These are phyloP conservation scores for Handroanthus guayacan DNA, from an alignment of 257 asterid genomes.

Conservation along the genomic window DNA sequence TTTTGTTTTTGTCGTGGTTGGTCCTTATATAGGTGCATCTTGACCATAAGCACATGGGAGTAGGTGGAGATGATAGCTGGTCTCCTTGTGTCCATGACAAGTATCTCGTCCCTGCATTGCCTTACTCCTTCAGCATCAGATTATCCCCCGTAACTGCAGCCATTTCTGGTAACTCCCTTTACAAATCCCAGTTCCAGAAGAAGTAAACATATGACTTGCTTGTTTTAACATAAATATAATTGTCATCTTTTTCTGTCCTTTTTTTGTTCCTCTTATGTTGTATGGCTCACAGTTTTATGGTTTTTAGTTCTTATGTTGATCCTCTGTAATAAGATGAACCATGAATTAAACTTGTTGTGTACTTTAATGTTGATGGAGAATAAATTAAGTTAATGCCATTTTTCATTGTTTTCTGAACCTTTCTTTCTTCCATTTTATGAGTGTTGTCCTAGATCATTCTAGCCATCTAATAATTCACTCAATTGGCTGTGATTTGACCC, in stretches of 20 bases:
- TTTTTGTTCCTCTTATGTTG: background rate
- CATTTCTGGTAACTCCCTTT: constrained; percentile 51
- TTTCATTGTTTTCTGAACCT: background rate
- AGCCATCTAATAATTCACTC: no score
- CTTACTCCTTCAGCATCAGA: constrained; percentile 59
- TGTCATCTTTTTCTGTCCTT: background rate
- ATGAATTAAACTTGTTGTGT: background rate
- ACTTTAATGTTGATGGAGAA: background rate
- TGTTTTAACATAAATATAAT: constrained; percentile 12
- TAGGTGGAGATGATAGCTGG: constrained; percentile 85
- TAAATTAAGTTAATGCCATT: background rate
- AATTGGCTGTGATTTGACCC: no score
- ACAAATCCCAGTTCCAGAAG: constrained; percentile 45
- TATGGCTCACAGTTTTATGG: background rate
- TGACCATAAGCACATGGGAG: constrained; percentile 73
- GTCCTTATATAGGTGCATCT: constrained; percentile 62
- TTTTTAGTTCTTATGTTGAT: background rate
- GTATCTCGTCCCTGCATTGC: constrained; percentile 59
- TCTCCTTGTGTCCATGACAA: constrained; percentile 62
- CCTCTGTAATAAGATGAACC: constrained; percentile 33
- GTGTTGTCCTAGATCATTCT: no score
- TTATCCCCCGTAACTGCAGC: constrained; percentile 49
- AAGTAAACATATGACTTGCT: background rate
- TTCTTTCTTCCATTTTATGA: background rate
- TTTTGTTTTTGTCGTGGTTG: background rate